Percentiles rank a stretch among this genome's conserved stretches.
Evolutionary conservation across 2,329 filamentous ascomycete genomes (phyloP).

Genomic region (Colletotrichum karsti): DNA sequence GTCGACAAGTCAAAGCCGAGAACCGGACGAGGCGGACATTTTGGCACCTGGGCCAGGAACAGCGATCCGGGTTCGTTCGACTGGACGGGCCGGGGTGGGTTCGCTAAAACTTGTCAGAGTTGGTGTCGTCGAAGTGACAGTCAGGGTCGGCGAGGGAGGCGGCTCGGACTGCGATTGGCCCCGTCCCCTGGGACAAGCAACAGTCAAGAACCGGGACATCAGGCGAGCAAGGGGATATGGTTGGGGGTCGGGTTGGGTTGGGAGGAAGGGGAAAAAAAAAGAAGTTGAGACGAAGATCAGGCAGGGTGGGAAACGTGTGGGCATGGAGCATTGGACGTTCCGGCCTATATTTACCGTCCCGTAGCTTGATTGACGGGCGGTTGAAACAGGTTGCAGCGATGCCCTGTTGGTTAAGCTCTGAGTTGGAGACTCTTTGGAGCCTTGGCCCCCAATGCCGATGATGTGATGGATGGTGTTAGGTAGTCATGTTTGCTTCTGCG

Average conservation of each 20-base stretch:
- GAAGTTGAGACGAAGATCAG: constrained; percentile 29
- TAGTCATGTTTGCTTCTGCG: background rate
- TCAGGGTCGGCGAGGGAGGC: background rate
- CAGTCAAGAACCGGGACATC: constrained; percentile 18
- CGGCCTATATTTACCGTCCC: constrained; percentile 6
- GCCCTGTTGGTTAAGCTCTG: background rate
- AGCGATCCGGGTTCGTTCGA: background rate
- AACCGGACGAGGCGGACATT: constrained; percentile 14
- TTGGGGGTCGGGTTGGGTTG: background rate
- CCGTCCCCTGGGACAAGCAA: background rate
- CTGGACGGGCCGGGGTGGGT: background rate
- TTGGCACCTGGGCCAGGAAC: background rate
- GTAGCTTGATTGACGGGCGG: background rate
- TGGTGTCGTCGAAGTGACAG: constrained; percentile 14
- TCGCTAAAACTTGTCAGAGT: constrained; percentile 16
- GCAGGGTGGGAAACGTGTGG: constrained; percentile 23
- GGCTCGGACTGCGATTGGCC: constrained; percentile 6
- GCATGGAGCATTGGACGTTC: constrained; percentile 17
- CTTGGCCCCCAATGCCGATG: background rate
- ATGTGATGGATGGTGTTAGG: background rate
- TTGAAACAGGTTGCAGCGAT: constrained; percentile 13
- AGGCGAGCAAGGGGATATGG: constrained; percentile 11
- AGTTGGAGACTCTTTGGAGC: background rate
- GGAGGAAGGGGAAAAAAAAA: too few relatives aligned
- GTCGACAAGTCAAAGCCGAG: constrained; percentile 15